Evolutionary conservation across 1,139 yeast species (phyloP), one percentile per base, ranked within the genome.

Genomic region (Pichia norvegensis): DNA sequence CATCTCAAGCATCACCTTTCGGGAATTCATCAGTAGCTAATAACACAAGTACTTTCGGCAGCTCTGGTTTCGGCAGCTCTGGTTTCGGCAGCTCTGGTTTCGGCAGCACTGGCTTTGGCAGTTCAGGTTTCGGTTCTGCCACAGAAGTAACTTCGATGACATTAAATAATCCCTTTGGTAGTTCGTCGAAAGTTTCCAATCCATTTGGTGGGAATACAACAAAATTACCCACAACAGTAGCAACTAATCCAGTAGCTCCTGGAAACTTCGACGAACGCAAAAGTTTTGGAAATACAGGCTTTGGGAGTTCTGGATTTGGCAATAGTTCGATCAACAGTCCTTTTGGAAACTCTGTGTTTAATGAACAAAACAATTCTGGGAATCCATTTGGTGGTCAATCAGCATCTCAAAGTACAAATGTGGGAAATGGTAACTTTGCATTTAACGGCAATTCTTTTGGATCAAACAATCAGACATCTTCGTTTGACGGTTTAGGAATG

Each of bases 41-140:
- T 14, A 36, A 35, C 8, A 8, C 51, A 19, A 29, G 48, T 19
- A 41, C 49, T 4, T 48, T 49, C 41, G 51, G 49, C 6, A 41
- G 20, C 31, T 38, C 49, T 13, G 51, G 47, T 2, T 50, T 49
- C 40, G 51, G 52, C 1, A 38, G 33, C 21, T 37, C 49, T 10
- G 45, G 42, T 3, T 48, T 48, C 42, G 53, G 53, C 9, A 38
- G 37, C 22, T 36, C 50, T 8, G 49, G 47, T 1, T 46, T 47
- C 38, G 51, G 51, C n/a, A 29, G 14, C 5, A 10, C 38, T 7
- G 33, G 33, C 7, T 2, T 14, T 13, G 16, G 33, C n/a, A 29
- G 10, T 23, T n/a, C 29, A 8, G 35, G 20, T 17, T 31, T 31
- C 14, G 35, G 35, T 10, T 31, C 35, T 31, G 20, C 19, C 21